Evolutionary conservation across 2,329 filamentous ascomycete species (phyloP).

Genomic region (Trichoderma sp.): DNA sequence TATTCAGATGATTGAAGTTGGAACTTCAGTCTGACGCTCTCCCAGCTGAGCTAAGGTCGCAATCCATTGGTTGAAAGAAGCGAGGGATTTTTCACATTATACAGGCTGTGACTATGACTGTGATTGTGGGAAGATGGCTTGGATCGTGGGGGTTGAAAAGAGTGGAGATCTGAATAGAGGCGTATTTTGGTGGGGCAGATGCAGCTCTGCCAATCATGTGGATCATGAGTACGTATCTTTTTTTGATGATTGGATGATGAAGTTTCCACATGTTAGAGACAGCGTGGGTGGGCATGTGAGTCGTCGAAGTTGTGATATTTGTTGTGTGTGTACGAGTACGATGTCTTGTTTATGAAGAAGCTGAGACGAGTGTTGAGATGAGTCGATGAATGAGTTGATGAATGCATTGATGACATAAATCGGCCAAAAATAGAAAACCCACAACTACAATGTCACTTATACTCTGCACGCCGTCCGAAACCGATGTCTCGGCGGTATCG

Average conservation of each 20-base stretch:
- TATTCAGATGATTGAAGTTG: conserved; percentile 13
- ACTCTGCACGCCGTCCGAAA: conserved; percentile 27
- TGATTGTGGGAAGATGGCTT: neutral
- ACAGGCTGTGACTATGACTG: neutral
- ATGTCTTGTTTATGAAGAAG: neutral
- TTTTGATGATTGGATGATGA: neutral
- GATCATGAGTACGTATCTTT: neutral
- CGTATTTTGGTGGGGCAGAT: neutral
- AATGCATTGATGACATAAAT: neutral
- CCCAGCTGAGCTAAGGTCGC: conserved; percentile 20
- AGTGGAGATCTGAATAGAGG: neutral
- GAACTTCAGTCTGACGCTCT: conserved; percentile 19
- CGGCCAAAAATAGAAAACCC: neutral
- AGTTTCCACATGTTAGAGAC: neutral
- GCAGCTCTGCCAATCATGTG: neutral
- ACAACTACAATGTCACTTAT: conserved; percentile 27
- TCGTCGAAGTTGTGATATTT: neutral
- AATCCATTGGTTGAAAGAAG: neutral
- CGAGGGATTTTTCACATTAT: neutral
- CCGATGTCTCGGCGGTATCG: conserved; percentile 28
- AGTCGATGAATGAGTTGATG: neutral
- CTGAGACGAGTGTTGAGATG: neutral
- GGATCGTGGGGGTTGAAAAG: neutral
- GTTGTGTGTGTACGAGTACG: neutral
- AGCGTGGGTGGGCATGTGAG: neutral